Conservation (phyloP, 805 yeast genomes). For the Kluyveromyces aestuarii region DNA sequence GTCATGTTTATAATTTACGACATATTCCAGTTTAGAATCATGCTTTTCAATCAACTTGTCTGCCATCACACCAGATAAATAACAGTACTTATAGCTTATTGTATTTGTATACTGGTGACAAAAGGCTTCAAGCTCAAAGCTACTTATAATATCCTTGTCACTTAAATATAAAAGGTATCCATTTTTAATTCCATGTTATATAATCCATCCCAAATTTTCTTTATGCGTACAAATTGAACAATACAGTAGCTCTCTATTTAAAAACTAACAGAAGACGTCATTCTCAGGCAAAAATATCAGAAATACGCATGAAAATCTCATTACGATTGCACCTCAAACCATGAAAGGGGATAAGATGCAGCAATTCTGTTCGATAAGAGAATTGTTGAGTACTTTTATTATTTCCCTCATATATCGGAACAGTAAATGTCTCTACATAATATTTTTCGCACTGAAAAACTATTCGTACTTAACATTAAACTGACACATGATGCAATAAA, state of each 20-base stretch:
- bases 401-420: neutral
- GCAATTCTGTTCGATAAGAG: no score
- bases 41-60: conserved; percentile 10
- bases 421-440: neutral
- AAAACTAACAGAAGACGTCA: neutral
- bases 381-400: neutral
- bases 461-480: neutral
- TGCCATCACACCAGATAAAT: conserved; percentile 5
- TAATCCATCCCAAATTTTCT: neutral
- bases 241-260: no score
- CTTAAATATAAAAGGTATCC: neutral
- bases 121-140: neutral
- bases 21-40: conserved; percentile 16
- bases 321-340: no score
- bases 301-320: neutral
- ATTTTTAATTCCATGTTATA: neutral
- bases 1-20: conserved; percentile 9
- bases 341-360: no score
- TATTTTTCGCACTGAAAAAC: neutral
- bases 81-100: neutral
- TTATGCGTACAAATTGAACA: no score
- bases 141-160: neutral
- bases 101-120: neutral
- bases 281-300: neutral
- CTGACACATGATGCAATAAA: no score